Evolutionary conservation across 2,329 filamentous ascomycete species (phyloP).

Genomic region (Arthroderma uncinatum): DNA sequence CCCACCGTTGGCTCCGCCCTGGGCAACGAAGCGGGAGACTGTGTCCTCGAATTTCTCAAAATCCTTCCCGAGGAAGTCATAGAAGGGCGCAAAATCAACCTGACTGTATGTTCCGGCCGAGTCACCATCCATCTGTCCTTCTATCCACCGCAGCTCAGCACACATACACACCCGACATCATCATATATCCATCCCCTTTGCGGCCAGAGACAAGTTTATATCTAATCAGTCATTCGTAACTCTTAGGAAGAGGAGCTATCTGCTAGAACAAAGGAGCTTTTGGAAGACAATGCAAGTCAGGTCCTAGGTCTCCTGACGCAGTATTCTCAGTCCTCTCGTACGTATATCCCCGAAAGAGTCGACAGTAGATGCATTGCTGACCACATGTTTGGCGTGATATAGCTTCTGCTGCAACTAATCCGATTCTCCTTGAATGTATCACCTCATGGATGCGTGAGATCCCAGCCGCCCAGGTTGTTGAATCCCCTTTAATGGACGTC

Average conservation of each 20-base stretch:
- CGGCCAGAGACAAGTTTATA: constrained; percentile 19
- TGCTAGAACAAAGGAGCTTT: constrained; percentile 72
- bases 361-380: not conserved
- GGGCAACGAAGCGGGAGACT: constrained; percentile 59
- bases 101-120: constrained; percentile 78
- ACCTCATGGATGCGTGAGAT: constrained; percentile 95
- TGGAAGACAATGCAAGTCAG: constrained; percentile 80
- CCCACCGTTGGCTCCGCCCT: constrained; percentile 68
- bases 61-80: constrained; percentile 98
- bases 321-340: constrained; percentile 86
- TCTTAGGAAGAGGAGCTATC: constrained; percentile 86
- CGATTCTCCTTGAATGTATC: constrained; percentile 85
- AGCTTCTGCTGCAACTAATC: constrained; percentile 72
- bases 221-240: constrained; percentile 41
- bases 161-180: constrained; percentile 15
- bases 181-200: constrained; percentile 4
- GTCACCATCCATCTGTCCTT: constrained; percentile 35
- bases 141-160: constrained; percentile 28
- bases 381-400: not conserved
- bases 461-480: constrained; percentile 68
- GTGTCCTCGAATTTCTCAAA: constrained; percentile 88
- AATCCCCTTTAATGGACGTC: constrained; percentile 71
- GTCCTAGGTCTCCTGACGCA: constrained; percentile 79
- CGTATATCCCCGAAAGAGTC: constrained; percentile 8
- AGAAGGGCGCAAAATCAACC: constrained; percentile 97